phyloP scores from a whole-genome alignment of 2,329 filamentous ascomycete genomes.

The Fusarium decemcellulare region DNA sequence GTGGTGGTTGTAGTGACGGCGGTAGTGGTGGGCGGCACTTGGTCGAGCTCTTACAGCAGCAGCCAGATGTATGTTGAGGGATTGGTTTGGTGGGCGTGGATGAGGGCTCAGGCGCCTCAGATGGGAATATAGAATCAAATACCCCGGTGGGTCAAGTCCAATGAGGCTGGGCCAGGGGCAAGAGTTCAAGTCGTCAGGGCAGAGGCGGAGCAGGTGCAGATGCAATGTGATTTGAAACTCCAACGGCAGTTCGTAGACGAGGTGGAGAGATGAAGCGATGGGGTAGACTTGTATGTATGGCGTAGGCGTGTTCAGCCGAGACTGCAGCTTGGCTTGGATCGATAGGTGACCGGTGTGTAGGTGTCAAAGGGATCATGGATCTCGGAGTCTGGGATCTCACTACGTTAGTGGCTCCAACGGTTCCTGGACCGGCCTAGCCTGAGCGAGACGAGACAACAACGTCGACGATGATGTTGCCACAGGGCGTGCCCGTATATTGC shows the following conservation, averaged over 20 bases:
- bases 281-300: slow-evolving; percentile 23
- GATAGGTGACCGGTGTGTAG: slow-evolving; percentile 19
- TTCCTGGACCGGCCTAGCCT: slow-evolving; percentile 20
- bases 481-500: slow-evolving; percentile 30
- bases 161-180: slow-evolving; percentile 1
- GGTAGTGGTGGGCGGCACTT: slow-evolving; percentile 8
- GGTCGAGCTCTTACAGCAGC: slow-evolving; percentile 16
- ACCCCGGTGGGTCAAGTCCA: neutral
- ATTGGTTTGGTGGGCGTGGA: slow-evolving; percentile 18
- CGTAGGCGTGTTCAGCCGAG: neutral
- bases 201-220: no score
- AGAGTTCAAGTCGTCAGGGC: neutral
- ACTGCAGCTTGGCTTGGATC: slow-evolving; percentile 14
- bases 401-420: slow-evolving; percentile 28
- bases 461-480: slow-evolving; percentile 7
- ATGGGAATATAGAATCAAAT: neutral
- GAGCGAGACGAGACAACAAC: slow-evolving; percentile 18
- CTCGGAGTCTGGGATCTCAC: slow-evolving; percentile 10
- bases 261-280: neutral
- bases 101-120: slow-evolving; percentile 14
- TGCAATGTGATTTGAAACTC: no score
- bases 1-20: no score
- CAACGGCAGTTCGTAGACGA: no score
- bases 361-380: slow-evolving; percentile 29
- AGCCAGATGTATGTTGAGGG: neutral